A percentile compares a stretch with the other conserved stretches of the same genome.
phyloP scores from a whole-genome alignment of 1,139 yeast species.

The Geotrichum candidum region DNA sequence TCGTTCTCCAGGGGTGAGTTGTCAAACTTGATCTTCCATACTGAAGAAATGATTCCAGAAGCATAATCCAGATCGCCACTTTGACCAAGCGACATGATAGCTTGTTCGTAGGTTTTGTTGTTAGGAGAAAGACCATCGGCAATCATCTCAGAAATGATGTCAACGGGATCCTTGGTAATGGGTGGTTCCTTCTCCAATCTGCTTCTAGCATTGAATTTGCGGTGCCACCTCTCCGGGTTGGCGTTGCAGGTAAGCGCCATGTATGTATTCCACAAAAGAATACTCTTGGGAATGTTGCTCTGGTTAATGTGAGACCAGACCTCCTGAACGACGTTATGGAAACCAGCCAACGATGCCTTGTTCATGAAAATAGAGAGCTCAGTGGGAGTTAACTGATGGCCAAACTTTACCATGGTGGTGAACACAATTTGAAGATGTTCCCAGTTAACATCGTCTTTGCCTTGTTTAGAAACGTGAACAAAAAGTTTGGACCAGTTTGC shows the following conservation, averaged over 20 bases:
- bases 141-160: slow-evolving; percentile 29
- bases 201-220: slow-evolving; percentile 16
- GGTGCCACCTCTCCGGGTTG: slow-evolving; percentile 31
- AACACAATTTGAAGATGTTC: slow-evolving; percentile 5
- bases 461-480: not conserved
- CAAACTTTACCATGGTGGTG: slow-evolving; percentile 22
- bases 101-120: slow-evolving; percentile 31
- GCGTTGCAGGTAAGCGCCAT: slow-evolving; percentile 33
- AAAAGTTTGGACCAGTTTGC: slow-evolving; percentile 15
- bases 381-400: slow-evolving; percentile 21
- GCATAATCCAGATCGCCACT: slow-evolving; percentile 24
- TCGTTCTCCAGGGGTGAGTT: slow-evolving; percentile 8
- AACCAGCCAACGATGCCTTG: slow-evolving; percentile 27
- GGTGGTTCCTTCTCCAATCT: slow-evolving; percentile 19
- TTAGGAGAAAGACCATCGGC: slow-evolving; percentile 29
- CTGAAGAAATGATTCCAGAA: slow-evolving; percentile 24
- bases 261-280: slow-evolving; percentile 35
- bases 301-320: slow-evolving; percentile 28
- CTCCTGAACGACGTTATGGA: slow-evolving; percentile 23
- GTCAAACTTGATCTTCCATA: slow-evolving; percentile 29
- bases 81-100: slow-evolving; percentile 30
- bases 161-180: slow-evolving; percentile 24
- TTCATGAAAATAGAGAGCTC: slow-evolving; percentile 30
- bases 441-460: slow-evolving; percentile 4
- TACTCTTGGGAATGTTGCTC: slow-evolving; percentile 20